Base-by-base conservation (phyloP, 2,329 filamentous ascomycete species). In the Emmonsiellopsis sp. region DNA sequence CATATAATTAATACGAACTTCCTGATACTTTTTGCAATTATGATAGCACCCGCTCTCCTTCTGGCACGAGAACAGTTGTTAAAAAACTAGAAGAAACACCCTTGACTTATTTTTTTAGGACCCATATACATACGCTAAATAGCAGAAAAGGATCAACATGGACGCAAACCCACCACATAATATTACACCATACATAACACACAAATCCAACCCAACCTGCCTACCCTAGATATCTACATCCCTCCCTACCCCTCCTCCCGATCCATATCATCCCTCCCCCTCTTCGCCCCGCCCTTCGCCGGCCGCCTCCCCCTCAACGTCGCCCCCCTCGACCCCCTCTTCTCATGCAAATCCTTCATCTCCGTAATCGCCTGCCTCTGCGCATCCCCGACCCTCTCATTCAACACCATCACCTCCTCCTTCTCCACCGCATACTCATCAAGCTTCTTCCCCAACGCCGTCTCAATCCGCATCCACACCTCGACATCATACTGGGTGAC, bases 401-500 rank as follows among this genome's bases (percentile, higher is more conserved):
- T 83, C 71, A 94, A 85, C 0, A 91, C 78, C 81, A 93, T 87
- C 2, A 91, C 88, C 65, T 94, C 88, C 33, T 92, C 88, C 71
- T 88, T 88, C 51, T 85, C 82, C 0, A 81, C 77, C 6, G 80
- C 74, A 64, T 87, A 87, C 66, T 87, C 83, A 0, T 77, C 71
- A 53, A 93, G 74, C 72, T 91, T 84, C 73, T 86, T 86, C 6
- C 87, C 88, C 10, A 96, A 74, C 0, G 89, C 88, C 5, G 83
- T 82, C 69, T 96, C 91, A 49, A 95, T 95, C 17, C 89, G 77
- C 63, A 85, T 73, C 71, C 82, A 94, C 37, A 93, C 79, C 67
- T 91, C 87, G 1, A 91, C 74, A 63, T 95, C 90, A 61, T 94
- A 95, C 69, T 95, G 90, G 0, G 88, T 95, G 5, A 93, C 85